Conservation (phyloP, 805 yeast genomes). For the Saturnispora quitensis region DNA sequence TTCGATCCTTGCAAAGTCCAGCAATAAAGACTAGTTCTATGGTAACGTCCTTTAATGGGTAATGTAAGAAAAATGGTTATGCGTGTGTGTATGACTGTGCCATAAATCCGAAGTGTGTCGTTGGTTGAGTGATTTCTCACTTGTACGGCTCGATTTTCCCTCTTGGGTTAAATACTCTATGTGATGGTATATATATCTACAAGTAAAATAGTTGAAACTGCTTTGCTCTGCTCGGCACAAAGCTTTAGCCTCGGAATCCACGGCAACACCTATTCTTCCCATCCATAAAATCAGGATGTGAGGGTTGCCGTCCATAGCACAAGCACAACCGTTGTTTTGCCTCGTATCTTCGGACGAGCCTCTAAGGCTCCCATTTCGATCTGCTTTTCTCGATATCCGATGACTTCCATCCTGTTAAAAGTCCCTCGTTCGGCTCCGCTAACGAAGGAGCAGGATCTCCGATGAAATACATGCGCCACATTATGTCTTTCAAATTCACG, state of each 20-base stretch:
- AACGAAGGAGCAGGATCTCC: neutral
- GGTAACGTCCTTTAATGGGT: neutral
- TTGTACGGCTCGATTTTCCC: neutral
- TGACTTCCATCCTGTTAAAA: neutral
- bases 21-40: neutral
- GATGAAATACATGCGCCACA: neutral
- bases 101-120: neutral
- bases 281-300: too few relatives aligned
- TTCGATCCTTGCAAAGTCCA: neutral
- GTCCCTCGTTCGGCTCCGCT: neutral
- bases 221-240: neutral
- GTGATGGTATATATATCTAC: neutral
- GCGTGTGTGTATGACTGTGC: neutral
- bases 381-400: neutral
- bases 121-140: slow-evolving; percentile 2
- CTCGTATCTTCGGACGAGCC: too few relatives aligned
- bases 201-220: neutral
- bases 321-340: too few relatives aligned
- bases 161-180: neutral
- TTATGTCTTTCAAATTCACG: neutral
- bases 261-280: neutral
- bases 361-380: neutral
- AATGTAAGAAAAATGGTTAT: neutral
- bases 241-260: neutral
- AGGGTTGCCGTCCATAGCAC: neutral